Percentiles rank a stretch among this genome's conserved stretches.
Conservation (phyloP, 2,329 filamentous ascomycete species). For the Ilyonectria robusta region DNA sequence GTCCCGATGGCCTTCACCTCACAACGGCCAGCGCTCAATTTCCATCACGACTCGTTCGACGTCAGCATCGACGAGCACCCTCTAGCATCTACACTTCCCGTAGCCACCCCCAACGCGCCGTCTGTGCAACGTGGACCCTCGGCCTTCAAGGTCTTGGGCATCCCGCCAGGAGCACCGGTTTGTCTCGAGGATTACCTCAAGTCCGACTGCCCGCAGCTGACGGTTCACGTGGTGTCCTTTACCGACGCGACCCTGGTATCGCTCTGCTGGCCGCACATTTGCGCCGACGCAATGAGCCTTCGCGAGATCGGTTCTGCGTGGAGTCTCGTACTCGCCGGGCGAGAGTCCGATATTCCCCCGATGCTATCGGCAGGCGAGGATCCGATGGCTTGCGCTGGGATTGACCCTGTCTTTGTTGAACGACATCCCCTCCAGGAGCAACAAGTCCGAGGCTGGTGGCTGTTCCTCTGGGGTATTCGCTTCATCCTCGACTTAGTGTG, state of each 20-base stretch:
- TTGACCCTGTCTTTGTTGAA: slow-evolving; percentile 3
- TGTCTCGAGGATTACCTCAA: slow-evolving; percentile 21
- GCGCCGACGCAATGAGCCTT: slow-evolving; percentile 21
- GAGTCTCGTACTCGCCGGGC: slow-evolving; percentile 22
- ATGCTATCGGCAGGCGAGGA: slow-evolving; percentile 22
- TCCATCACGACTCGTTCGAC: slow-evolving; percentile 54
- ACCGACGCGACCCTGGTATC: slow-evolving; percentile 31
- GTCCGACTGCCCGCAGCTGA: slow-evolving; percentile 25
- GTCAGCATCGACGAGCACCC: slow-evolving; percentile 58
- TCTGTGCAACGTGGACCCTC: neutral
- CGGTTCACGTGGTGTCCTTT: slow-evolving; percentile 26
- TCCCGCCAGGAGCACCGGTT: slow-evolving; percentile 4
- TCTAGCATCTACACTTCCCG: slow-evolving; percentile 55
- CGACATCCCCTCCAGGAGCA: neutral
- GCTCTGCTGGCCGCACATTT: slow-evolving; percentile 27
- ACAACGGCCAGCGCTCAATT: slow-evolving; percentile 57
- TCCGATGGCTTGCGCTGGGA: slow-evolving; percentile 23
- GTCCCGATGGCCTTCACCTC: slow-evolving; percentile 49
- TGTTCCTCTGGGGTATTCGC: slow-evolving; percentile 5
- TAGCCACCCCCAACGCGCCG: slow-evolving; percentile 23
- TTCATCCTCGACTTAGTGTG: slow-evolving; percentile 10
- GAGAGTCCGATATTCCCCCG: neutral
- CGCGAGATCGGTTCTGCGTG: slow-evolving; percentile 22
- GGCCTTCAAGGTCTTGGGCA: neutral
- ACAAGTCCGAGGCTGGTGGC: slow-evolving; percentile 13